Evolutionary conservation across 306 rosid species (phyloP).

Genomic region (Sicyos baderoa): DNA sequence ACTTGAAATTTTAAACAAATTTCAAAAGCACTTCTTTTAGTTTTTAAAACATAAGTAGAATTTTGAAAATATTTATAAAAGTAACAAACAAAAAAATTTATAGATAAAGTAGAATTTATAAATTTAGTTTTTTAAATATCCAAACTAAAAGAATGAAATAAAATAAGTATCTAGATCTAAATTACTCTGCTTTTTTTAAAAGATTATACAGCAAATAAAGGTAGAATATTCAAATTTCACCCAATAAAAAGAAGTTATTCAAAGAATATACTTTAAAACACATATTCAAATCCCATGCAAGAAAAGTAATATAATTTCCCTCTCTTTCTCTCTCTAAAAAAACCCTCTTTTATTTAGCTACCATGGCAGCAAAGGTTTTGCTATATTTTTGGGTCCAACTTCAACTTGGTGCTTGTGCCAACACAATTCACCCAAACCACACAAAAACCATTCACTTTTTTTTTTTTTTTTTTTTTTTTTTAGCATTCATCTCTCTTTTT

Average conservation of each 20-base stretch:
- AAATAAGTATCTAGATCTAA: neutral
- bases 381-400: slow-evolving; percentile 47
- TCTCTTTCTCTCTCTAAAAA: neutral
- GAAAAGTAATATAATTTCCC: neutral
- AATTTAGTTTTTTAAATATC: too few species aligned
- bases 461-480: too few species aligned
- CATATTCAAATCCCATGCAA: neutral
- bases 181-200: neutral
- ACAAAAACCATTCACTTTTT: slow-evolving; percentile 16
- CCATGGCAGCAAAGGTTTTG: slow-evolving; percentile 14
- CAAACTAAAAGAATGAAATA: too few species aligned
- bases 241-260: neutral
- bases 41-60: too few species aligned
- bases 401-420: slow-evolving; percentile 58
- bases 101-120: too few species aligned
- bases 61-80: too few species aligned
- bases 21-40: too few species aligned
- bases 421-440: slow-evolving; percentile 68
- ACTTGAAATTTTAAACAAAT: too few species aligned
- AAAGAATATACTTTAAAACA: neutral
- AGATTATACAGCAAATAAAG: neutral
- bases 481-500: too few species aligned
- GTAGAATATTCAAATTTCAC: neutral
- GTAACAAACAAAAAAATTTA: too few species aligned
- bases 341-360: neutral